Evolutionary conservation across 1,284 basidiomycete genomes (phyloP), one percentile per base, ranked within the genome.

Genomic region (Gomphus sp.): DNA sequence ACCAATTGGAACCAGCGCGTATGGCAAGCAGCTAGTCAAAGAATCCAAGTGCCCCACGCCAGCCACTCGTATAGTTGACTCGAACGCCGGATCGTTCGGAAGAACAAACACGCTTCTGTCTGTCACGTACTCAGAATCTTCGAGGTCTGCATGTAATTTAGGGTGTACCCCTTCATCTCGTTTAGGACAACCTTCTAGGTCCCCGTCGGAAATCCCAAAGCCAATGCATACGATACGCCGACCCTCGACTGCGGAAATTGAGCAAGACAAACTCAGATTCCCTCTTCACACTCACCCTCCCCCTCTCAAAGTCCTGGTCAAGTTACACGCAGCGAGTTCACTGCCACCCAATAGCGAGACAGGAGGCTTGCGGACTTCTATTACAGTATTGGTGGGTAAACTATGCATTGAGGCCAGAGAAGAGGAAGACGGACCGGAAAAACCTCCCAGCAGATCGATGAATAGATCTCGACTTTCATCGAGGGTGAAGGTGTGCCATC

Each of bases 361-460:
- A 16, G 75, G 72, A 62, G 80, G 77, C 18, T 70, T 89, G 25
- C 79, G 85, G 61, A 82, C 84, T 60, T 84, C 79, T 61, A 78
- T 89, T 49, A 79, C 79, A 3, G 77, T 79, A n/a, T 67, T 87
- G 56, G 71, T 88, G 9, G 86, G 86, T 6, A 89, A 89, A 68
- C 74, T 85, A 14, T 74, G 37, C 6, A 47, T 52, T 14, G 22
- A 1, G 22, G 22, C 22, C 22, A 22, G 22, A 22, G 22, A 22
- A 22, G 22, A 22, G 22, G 22, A 22, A 22, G 22, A 22, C 22
- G 1, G 22, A 22, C 22, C 22, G 22, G 22, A 22, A 22, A 22
- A 22, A 22, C 22, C 22, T 22, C 22, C 22, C 1, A 22, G 22
- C 22, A 22, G 22, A 22, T 22, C 22, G 22, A 22, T 22, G 22